Evolutionary conservation across 306 rosid species (phyloP), one percentile per base, ranked within the genome.

Genomic region (Sesbania bispinosa): DNA sequence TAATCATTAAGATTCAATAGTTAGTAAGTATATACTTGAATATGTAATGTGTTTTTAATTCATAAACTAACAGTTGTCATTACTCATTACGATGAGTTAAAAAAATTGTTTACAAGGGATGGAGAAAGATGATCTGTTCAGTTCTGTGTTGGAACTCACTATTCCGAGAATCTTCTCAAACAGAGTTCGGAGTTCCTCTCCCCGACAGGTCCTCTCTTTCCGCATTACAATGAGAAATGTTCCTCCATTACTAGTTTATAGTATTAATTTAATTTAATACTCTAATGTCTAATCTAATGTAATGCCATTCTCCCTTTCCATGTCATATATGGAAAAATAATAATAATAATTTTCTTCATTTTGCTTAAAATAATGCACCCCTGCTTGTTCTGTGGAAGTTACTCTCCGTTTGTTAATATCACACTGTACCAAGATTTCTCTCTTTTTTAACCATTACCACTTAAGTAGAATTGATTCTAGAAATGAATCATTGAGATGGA

Each of bases 201-300:
- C n/a, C 63, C 71, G 78, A 73, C 78, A 73, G 14, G 14, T 33
- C 41, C 41, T 23, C 71, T 27, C 61, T 73, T 35, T 62, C 78
- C 78, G 43, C 71, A 23, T 20, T 47, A 62, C 70, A 36, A 60
- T 48, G 52, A 33, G 10, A 48, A 62, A 23, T 38, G 52, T 51
- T 73, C 62, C 9, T 13, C 38, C 52, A 10, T 21, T 7, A 43
- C 45, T 15, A 43, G 24, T 2, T 10, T 15, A 7, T 45, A 29
- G 27, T 46, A 7, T n/a, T 43, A n/a, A n/a, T n/a, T n/a, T n/a
- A n/a, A n/a, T n/a, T n/a, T n/a, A n/a, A n/a, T n/a, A n/a, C n/a
- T n/a, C n/a, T n/a, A n/a, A n/a, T n/a, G n/a, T n/a, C n/a, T n/a
- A n/a, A n/a, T n/a, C n/a, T 18, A 54, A n/a, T 53, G 6, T 52